A percentile compares a stretch with the other conserved stretches of the same genome.
Evolutionary conservation across 148 eudicot species (phyloP).

Genomic region (Nepenthes gracilis): DNA sequence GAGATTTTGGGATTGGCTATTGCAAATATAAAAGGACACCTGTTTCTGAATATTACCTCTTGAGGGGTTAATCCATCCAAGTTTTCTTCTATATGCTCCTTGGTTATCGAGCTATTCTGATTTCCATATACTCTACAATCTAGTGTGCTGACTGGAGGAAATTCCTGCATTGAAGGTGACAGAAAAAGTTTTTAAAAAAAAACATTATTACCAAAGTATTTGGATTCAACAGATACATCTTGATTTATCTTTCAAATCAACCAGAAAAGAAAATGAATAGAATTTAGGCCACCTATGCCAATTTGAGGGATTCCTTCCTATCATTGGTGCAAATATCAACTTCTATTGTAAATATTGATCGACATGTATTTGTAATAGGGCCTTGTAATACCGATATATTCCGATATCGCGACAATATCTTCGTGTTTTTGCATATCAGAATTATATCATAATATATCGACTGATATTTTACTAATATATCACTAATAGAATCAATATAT

Average conservation of each 20-base stretch:
- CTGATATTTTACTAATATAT: too few species aligned
- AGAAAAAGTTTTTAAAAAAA: neutral
- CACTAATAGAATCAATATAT: too few species aligned
- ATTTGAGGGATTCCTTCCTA: too few species aligned
- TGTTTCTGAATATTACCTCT: constrained; percentile 29
- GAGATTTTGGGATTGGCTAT: too few species aligned
- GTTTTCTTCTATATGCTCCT: constrained; percentile 32
- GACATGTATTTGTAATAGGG: too few species aligned
- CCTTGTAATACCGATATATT: too few species aligned
- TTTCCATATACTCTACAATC: constrained; percentile 54
- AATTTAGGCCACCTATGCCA: neutral
- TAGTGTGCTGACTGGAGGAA: constrained; percentile 60
- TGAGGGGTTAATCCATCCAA: constrained; percentile 38
- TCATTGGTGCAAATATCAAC: too few species aligned
- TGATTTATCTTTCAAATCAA: neutral
- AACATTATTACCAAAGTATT: neutral
- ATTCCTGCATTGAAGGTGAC: constrained; percentile 17
- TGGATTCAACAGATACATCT: neutral
- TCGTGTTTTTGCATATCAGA: too few species aligned
- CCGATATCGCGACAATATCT: too few species aligned
- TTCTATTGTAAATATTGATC: too few species aligned
- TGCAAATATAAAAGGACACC: too few species aligned
- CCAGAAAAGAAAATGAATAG: neutral
- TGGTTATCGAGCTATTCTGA: constrained; percentile 54
- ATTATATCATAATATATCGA: too few species aligned